phyloP scores from a whole-genome alignment of 805 yeast species.

The Candida sonorensis region DNA sequence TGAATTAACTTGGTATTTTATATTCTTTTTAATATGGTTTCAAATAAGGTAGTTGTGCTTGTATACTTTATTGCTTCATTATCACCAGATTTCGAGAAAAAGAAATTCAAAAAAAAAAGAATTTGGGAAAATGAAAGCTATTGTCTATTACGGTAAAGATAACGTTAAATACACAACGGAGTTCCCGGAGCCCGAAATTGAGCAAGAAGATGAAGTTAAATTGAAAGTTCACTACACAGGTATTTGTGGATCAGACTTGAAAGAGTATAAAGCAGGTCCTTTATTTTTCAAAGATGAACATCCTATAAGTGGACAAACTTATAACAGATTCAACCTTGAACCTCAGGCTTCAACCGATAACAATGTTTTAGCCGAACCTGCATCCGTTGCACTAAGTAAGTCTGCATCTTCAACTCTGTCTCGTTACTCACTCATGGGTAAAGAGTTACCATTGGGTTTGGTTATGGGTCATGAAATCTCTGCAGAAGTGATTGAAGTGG shows the following conservation, averaged over 20 bases:
- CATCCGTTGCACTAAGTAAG: no score
- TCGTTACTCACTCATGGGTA: no score
- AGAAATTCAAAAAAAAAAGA: no score
- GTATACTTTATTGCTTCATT: no score
- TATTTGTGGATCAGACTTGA: slow-evolving; percentile 53
- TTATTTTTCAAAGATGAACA: slow-evolving; percentile 36
- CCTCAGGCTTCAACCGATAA: no score
- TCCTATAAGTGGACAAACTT: slow-evolving; percentile 27
- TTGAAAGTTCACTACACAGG: slow-evolving; percentile 45
- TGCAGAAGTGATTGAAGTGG: slow-evolving; percentile 41
- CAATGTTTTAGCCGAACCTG: no score
- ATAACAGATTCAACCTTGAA: neutral
- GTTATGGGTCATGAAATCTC: slow-evolving; percentile 46
- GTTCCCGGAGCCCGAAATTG: slow-evolving; percentile 29
- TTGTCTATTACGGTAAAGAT: slow-evolving; percentile 15
- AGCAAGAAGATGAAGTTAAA: slow-evolving; percentile 33
- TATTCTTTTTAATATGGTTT: no score
- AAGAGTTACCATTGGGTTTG: slow-evolving; percentile 31
- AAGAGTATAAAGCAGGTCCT: slow-evolving; percentile 40
- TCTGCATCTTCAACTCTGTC: no score
- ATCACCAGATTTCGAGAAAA: no score
- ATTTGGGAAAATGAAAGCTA: slow-evolving; percentile 19
- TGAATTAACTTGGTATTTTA: no score
- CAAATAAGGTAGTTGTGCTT: no score
- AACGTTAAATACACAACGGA: slow-evolving; percentile 15